Base-by-base conservation (phyloP, 2,329 filamentous ascomycete genomes). In the Xylariaceae sp. region DNA sequence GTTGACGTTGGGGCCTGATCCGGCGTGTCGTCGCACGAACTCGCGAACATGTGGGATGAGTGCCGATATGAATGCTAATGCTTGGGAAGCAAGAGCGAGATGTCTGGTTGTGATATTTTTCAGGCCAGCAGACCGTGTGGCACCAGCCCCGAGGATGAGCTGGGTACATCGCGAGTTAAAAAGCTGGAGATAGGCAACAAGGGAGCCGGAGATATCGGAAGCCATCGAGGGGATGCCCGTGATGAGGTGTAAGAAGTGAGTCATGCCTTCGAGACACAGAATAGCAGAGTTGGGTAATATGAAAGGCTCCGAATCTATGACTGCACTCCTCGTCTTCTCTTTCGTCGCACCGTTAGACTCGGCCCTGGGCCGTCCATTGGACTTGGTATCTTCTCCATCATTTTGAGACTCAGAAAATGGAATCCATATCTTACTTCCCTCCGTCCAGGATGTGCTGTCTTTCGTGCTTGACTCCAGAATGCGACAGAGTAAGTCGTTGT, bases 91-190 rank as follows among this genome's bases (percentile, higher is more conserved):
- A 16, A 98, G 85, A 0, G 95, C 93, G 1, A 99, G 83, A 75
- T 99, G 94, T 67, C 95, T 95, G 0, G 95, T 96, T 0, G 91
- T 96, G 72, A 99, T 99, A 69, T 97, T 97, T 73, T 92, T 96
- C 17, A 99, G 79, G 0, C 94, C 94, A 1, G 93, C 95, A 21
- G 90, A 92, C 31, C 87, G 83, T 4, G 91, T 97, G 3, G 95
- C 95, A 4, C 95, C 95, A 1, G 95, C 95, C 1, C 95, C 95
- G 6, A 99, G 86, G 63, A 99, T 97, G 56, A 99, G 84, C 72
- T 99, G 95, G n/a, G 90, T 96, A 56, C 93, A 93, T 17, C 95
- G 89, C 2, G 92, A 97, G 74, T 99, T 97, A 81, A 98, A 99
- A 3, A 96, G 82, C 64, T 95, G 91, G 12, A 98, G 82, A 69